These are phyloP conservation scores for Chiua sp. DNA, from an alignment of 1,284 basidiomycete genomes.

Conservation along the genomic window DNA sequence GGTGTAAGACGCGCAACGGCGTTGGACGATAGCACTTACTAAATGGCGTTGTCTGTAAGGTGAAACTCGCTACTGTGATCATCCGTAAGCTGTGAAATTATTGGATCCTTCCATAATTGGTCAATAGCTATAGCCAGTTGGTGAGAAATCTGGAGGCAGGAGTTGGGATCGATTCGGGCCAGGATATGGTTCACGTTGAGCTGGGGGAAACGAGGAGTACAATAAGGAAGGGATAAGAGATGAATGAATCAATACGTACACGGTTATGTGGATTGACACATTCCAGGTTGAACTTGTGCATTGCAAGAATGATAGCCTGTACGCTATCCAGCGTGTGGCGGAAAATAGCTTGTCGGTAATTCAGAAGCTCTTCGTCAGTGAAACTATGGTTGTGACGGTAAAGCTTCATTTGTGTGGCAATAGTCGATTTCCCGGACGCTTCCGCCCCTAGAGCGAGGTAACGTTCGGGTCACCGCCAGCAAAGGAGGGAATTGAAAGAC, in stretches of 20 bases:
- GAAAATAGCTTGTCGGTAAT: not conserved
- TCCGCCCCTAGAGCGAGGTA: not conserved
- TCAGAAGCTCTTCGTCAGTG: not conserved
- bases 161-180: constrained; percentile 44
- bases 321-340: constrained; percentile 86
- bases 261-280: constrained; percentile 82
- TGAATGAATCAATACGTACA: constrained; percentile 33
- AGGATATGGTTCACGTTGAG: constrained; percentile 65
- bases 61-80: constrained; percentile 86
- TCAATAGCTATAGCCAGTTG: constrained; percentile 82
- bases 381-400: not conserved
- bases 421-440: not conserved
- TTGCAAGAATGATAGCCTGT: constrained; percentile 73
- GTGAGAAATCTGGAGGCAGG: constrained; percentile 43
- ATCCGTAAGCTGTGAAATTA: constrained; percentile 88
- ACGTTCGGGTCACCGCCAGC: not conserved
- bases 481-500: constrained; percentile 34
- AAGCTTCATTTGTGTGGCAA: not conserved
- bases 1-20: no score
- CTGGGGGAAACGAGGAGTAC: constrained; percentile 32
- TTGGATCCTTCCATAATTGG: constrained; percentile 90
- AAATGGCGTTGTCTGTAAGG: constrained; percentile 94
- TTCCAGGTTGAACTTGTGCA: constrained; percentile 44
- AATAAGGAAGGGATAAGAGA: not conserved
- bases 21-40: constrained; percentile 80